Base-by-base conservation (phyloP, 768 basidiomycete species). In the Serpula lacrymans region DNA sequence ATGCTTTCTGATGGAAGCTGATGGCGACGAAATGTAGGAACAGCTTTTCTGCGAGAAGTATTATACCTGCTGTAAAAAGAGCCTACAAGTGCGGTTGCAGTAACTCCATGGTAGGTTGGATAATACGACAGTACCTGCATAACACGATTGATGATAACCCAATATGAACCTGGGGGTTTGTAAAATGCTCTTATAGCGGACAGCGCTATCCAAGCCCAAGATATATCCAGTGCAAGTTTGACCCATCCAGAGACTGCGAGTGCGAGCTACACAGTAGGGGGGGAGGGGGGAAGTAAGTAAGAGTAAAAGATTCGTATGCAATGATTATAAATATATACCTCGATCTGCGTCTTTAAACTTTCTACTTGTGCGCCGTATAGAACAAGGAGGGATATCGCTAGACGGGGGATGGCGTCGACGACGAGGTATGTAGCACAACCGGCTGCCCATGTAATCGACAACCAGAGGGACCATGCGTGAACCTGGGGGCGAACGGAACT, bases 1-100 rank as follows among this genome's bases (percentile, higher is more conserved):
- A 74, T 2, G 86, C 84, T 41, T 76, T 83, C 47, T 78, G 72
- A 56, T 89, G 86, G 56, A 89, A 90, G 49, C 78, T 84, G 63
- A 88, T 88, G 21, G 88, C 86, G 32, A 88, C 78, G 45, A 81
- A 80, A 51, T 80, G 84, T 23, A 90, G 59, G 57, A 84, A 79
- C 26, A 84, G 57, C 56, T 77, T 79, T 54, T 79, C 77, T 21
- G 58, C 68, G 10, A 78, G 65, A 1, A 78, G 53, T 33, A 78
- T 62, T 23, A 75, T 39, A 0, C 59, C 52, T 0, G 66, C 58
- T 9, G 71, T 55, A 47, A 78, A 78, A 28, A 77, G 50, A 24
- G 69, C 72, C 66, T 74, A 50, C 17, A 7, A 30, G 36, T 48
- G 34, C 14, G 37, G 41, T 35, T 18, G 36, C 30, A 21, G 39